A percentile compares a stretch with the other conserved stretches of the same genome.
Evolutionary conservation across 306 rosid genomes (phyloP).

Genomic region (Pyrus pyrifolia): DNA sequence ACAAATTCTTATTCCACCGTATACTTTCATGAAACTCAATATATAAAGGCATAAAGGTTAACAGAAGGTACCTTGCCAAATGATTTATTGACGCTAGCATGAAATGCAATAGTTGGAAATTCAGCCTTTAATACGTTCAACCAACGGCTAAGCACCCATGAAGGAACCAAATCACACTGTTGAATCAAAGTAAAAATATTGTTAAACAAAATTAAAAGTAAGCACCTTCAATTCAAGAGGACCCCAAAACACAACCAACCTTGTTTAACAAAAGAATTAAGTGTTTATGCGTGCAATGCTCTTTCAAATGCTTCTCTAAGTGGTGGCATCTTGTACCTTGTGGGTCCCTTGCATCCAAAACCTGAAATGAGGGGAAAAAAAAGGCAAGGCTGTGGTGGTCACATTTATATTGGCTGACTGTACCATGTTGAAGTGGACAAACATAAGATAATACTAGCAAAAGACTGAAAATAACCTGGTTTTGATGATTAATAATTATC

Average conservation of each 20-base stretch:
- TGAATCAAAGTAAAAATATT: constrained; percentile 1
- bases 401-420: too few species aligned
- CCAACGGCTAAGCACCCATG: constrained; percentile 96
- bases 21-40: background rate
- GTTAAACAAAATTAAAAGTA: background rate
- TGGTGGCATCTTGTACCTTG: constrained; percentile 92
- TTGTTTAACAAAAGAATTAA: constrained; percentile 82
- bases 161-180: constrained; percentile 88
- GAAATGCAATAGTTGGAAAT: constrained; percentile 92
- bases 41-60: background rate
- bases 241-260: constrained; percentile 30
- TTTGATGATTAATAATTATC: background rate
- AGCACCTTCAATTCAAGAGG: background rate
- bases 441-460: background rate
- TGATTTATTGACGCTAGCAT: constrained; percentile 87
- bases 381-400: background rate
- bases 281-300: constrained; percentile 84
- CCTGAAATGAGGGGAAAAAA: constrained; percentile 37
- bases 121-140: constrained; percentile 76
- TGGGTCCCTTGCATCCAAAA: constrained; percentile 92
- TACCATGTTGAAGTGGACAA: background rate
- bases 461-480: background rate
- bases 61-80: constrained; percentile 70
- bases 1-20: background rate
- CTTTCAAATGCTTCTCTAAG: constrained; percentile 90